These are phyloP conservation scores for Imleria badia DNA, from an alignment of 768 basidiomycete species.

Conservation along the genomic window DNA sequence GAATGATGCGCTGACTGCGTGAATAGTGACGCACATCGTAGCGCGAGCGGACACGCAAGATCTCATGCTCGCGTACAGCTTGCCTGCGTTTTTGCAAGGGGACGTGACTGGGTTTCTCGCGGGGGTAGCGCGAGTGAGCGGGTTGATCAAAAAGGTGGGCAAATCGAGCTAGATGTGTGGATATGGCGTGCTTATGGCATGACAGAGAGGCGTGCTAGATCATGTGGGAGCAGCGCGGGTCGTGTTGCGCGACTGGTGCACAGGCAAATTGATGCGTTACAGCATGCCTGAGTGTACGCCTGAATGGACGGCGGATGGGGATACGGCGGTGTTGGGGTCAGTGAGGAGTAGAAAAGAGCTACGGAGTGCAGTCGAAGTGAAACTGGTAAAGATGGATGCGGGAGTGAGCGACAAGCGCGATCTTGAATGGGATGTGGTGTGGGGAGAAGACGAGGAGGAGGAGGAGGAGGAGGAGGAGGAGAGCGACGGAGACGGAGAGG, in stretches of 20 bases:
- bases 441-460: conserved; percentile 39
- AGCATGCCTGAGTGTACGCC: conserved; percentile 47
- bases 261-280: conserved; percentile 72
- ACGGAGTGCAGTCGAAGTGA: conserved; percentile 48
- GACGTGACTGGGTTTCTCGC: conserved; percentile 73
- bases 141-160: conserved; percentile 74
- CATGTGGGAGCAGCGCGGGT: conserved; percentile 71
- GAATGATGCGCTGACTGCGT: conserved; percentile 13
- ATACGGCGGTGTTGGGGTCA: conserved; percentile 49
- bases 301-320: conserved; percentile 29
- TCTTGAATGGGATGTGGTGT: conserved; percentile 39
- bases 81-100: conserved; percentile 74
- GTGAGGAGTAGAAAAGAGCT: conserved; percentile 64
- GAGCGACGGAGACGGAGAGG: conserved; percentile 39
- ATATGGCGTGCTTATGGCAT: conserved; percentile 11
- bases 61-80: conserved; percentile 83
- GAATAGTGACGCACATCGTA: conserved; percentile 65
- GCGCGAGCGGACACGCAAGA: conserved; percentile 71
- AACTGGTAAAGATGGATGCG: conserved; percentile 54
- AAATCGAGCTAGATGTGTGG: background rate
- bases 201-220: conserved; percentile 71
- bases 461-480: conserved; percentile 36
- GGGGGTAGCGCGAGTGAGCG: conserved; percentile 70
- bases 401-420: conserved; percentile 42
- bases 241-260: conserved; percentile 83